Evolutionary conservation across 2,329 filamentous ascomycete species (phyloP), one percentile per base, ranked within the genome.

Genomic region (Arthrobotrys sphaeroides): DNA sequence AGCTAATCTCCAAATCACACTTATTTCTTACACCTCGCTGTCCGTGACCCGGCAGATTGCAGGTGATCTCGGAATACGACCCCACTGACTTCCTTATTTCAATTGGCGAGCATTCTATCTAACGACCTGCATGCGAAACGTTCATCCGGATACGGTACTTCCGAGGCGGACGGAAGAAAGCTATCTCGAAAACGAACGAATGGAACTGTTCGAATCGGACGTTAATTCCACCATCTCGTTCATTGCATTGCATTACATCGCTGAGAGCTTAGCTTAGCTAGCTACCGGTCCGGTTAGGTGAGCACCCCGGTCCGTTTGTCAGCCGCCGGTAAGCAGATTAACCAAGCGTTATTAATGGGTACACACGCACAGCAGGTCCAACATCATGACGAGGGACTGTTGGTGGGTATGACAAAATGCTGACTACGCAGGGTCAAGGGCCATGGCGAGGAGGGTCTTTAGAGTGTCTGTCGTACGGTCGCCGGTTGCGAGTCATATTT

Each of bases 311-410:
- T 33, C 53, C 42, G 57, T 75, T 75, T 75, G 72, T 75, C 51
- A 75, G 72, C 72, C 49, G 64, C 55, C 9, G 64, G 72, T 75
- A 45, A 75, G 72, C 72, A 75, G 45, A 28, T 45, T 68, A 51
- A 74, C 47, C 62, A 74, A 74, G 70, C 62, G 33, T 74, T 74
- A 68, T 67, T 68, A 74, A 74, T 74, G 24, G 20, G 13, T 12
- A 55, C 36, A 43, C 36, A 43, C 4, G 28, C n/a, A n/a, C n/a
- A n/a, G n/a, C n/a, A 60, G 43, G 20, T 20, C 38, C 28, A 43
- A 36, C 36, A 43, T 43, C 22, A 40, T 40, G 55, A 43, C 24
- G 26, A 43, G 53, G 55, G 13, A 18, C 40, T n/a, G 13, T 10
- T 33, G 43, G 49, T 28, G 49, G 64, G 24, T 55, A 68, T 74